These are phyloP conservation scores for Odontarrhena argentea DNA, from an alignment of 345 rosid species.

Conservation along the genomic window DNA sequence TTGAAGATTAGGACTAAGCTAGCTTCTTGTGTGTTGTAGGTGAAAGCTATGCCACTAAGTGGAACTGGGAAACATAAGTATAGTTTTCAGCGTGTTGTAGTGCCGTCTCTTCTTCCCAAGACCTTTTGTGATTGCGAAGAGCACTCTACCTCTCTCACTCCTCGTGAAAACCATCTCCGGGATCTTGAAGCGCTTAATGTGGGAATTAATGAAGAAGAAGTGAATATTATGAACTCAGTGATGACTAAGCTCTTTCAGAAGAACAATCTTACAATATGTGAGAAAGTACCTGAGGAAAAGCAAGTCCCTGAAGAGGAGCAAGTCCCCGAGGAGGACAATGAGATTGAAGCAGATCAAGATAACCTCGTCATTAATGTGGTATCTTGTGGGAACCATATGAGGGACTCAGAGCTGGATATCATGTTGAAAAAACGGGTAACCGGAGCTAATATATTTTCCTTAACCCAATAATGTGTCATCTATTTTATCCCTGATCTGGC, in stretches of 20 bases:
- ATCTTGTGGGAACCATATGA: conserved; percentile 35
- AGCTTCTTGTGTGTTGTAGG: conserved; percentile 41
- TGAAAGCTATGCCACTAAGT: conserved; percentile 64
- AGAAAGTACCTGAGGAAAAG: conserved; percentile 36
- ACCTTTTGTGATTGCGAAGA: conserved; percentile 89
- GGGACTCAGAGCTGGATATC: conserved; percentile 30
- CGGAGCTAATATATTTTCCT: not conserved
- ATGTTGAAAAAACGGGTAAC: conserved; percentile 48
- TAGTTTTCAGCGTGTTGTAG: conserved; percentile 72
- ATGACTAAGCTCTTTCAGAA: conserved; percentile 68
- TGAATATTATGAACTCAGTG: conserved; percentile 71
- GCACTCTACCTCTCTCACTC: conserved; percentile 52
- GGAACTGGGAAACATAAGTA: conserved; percentile 94
- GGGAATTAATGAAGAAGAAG: conserved; percentile 59
- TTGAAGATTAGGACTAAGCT: conserved; percentile 18
- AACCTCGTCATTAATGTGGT: conserved; percentile 57
- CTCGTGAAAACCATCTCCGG: conserved; percentile 35
- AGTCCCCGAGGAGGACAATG: conserved; percentile 38
- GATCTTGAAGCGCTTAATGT: conserved; percentile 41
- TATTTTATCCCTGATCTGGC: conserved; percentile 1
- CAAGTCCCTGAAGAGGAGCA: not conserved
- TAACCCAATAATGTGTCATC: not conserved
- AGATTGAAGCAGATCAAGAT: conserved; percentile 45
- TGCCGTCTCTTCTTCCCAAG: conserved; percentile 59
- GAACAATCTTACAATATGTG: conserved; percentile 37